Evolutionary conservation across 1,284 basidiomycete species (phyloP), one percentile per base, ranked within the genome.

Genomic region (Vanrija sp.): DNA sequence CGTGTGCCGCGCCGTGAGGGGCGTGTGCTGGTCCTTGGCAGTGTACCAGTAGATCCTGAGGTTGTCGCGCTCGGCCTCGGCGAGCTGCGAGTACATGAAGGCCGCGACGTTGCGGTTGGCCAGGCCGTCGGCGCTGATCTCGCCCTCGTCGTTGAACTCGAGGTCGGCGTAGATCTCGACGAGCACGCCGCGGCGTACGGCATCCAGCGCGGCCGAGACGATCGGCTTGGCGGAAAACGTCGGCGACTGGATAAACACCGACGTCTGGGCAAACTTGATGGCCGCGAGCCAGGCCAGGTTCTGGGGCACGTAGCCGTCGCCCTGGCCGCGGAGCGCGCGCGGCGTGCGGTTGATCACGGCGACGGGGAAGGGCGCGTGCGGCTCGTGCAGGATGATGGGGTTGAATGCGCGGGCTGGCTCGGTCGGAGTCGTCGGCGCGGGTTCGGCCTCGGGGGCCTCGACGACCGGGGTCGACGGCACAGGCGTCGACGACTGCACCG

Each of bases 241-340:
- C 2, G 86, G 86, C 1, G 83, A 83, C 75, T 86, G 84, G 52
- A 88, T 84, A 70, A 88, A 86, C n/a, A 88, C 79, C 50, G 75
- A 81, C 63, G 80, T 78, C 66, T 80, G 74, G 6, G 86, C 86
- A 60, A 84, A 82, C 52, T 81, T 79, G 67, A 87, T 78, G 2
- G 78, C 85, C 4, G 84, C 82, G 27, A 88, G 78, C 85, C 85
- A 88, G 2, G 86, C 85, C 6, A 81, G 80, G 57, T 85, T 83
- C 69, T 88, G 86, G 3, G 86, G 83, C 0, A 67, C 65, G 35
- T 57, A 64, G 5, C 63, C 62, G 45, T 67, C 63, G 9, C 65
- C 62, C 36, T 66, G 65, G 9, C 67, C 67, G 2, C 61, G 64
- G 42, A 45, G 62, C 61, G 50, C 85, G 59, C 81, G 81, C 0